Conservation (phyloP, 2,329 filamentous ascomycete genomes). For the Fusarium sublunatum region DNA sequence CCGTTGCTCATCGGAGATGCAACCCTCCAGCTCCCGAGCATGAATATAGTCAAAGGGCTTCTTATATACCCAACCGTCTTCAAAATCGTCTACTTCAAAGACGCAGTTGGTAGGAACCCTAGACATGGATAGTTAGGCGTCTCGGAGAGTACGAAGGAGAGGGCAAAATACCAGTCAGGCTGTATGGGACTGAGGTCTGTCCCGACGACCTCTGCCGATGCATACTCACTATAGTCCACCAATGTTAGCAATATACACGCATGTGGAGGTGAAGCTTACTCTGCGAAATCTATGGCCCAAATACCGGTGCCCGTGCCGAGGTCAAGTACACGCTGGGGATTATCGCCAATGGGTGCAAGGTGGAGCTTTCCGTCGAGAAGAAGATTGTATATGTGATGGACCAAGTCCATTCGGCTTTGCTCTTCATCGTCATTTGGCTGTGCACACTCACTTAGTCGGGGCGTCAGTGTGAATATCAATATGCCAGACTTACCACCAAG, state of each 20-base stretch:
- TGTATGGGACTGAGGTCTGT: constrained; percentile 37
- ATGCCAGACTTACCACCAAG: background rate
- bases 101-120: constrained; percentile 30
- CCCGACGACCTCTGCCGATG: constrained; percentile 33
- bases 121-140: rapidly evolving
- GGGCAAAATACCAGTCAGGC: constrained; percentile 24
- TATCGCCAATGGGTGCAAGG: constrained; percentile 18
- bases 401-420: constrained; percentile 31
- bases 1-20: constrained; percentile 27
- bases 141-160: too few relatives aligned
- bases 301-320: constrained; percentile 31
- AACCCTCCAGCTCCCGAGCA: constrained; percentile 33
- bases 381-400: constrained; percentile 32
- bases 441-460: rapidly evolving
- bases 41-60: constrained; percentile 36
- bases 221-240: constrained; percentile 12
- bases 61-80: constrained; percentile 30
- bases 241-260: background rate
- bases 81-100: constrained; percentile 34
- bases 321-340: constrained; percentile 25
- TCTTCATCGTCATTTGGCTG: constrained; percentile 36
- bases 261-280: constrained; percentile 7
- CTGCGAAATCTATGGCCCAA: constrained; percentile 37
- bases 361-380: constrained; percentile 20
- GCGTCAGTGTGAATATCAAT: rapidly evolving